Conservation (phyloP, 495 filamentous ascomycete species). For the Trichodelitschia bisporula region DNA sequence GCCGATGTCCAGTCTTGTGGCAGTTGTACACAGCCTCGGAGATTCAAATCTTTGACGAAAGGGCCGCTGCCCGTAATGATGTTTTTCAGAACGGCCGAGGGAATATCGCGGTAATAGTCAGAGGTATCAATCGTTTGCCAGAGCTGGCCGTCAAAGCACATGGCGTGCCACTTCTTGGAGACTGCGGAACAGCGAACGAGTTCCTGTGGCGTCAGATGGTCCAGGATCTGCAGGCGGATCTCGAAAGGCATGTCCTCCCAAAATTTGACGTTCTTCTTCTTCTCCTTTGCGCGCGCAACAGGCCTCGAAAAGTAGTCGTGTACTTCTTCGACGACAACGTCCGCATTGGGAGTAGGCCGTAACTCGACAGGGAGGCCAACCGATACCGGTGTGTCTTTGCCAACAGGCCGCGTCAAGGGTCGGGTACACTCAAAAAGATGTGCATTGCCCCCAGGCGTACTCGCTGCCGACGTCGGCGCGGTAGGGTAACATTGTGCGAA, state of each 20-base stretch:
- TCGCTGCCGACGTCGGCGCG: constrained; percentile 32
- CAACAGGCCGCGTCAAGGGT: constrained; percentile 25
- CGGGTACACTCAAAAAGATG: constrained; percentile 19
- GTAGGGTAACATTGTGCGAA: constrained; percentile 28
- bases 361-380: constrained; percentile 43
- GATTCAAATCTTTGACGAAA: constrained; percentile 75
- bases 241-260: constrained; percentile 67
- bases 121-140: constrained; percentile 71
- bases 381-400: constrained; percentile 20
- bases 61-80: constrained; percentile 69
- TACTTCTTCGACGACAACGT: constrained; percentile 9
- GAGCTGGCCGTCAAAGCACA: constrained; percentile 88
- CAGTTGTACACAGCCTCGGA: constrained; percentile 53
- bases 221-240: constrained; percentile 53
- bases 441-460: constrained; percentile 22
- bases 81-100: constrained; percentile 56
- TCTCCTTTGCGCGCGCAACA: constrained; percentile 2
- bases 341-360: constrained; percentile 21
- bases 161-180: constrained; percentile 55
- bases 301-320: constrained; percentile 21
- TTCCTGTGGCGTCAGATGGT: constrained; percentile 53
- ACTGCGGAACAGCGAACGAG: constrained; percentile 60
- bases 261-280: constrained; percentile 32
- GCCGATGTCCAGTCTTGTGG: constrained; percentile 55
- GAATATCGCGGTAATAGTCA: constrained; percentile 67